Evolutionary conservation across 179 eudicot species (phyloP).

Genomic region (Spergularia azorica): DNA sequence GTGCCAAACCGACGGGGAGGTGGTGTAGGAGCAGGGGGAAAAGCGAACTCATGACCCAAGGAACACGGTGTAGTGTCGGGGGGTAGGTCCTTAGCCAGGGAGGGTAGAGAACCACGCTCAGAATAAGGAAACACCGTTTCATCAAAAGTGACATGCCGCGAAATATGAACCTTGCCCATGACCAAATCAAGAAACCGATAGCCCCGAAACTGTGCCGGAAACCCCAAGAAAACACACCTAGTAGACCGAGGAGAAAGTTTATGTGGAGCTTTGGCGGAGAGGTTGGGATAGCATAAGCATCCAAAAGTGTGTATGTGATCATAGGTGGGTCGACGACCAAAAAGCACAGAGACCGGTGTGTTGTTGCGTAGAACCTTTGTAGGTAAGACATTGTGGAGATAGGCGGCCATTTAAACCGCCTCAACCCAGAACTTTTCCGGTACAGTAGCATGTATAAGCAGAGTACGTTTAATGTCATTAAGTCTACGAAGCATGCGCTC

Average conservation of each 20-base stretch:
- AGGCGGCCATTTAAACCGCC: slow-evolving; percentile 16
- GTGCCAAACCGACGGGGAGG: no score
- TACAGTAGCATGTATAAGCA: slow-evolving; percentile 12
- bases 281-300: slow-evolving; percentile 18
- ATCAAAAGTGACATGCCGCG: slow-evolving; percentile 30
- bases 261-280: neutral
- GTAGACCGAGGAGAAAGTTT: slow-evolving; percentile 24
- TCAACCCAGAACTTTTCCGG: slow-evolving; percentile 21
- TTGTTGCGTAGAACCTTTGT: neutral
- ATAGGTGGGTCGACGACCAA: slow-evolving; percentile 10
- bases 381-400: slow-evolving; percentile 27
- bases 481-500: slow-evolving; percentile 9
- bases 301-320: slow-evolving; percentile 16
- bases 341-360: slow-evolving; percentile 21
- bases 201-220: slow-evolving; percentile 10
- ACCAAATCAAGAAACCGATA: slow-evolving; percentile 20
- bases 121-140: slow-evolving; percentile 24
- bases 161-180: slow-evolving; percentile 9
- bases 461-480: slow-evolving; percentile 13
- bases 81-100: neutral
- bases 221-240: slow-evolving; percentile 27
- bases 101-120: no score
- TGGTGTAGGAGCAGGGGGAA: no score
- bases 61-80: neutral
- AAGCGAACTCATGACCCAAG: neutral